Base-by-base conservation (phyloP, 208 protist species). In the Leishmania guyanensis region DNA sequence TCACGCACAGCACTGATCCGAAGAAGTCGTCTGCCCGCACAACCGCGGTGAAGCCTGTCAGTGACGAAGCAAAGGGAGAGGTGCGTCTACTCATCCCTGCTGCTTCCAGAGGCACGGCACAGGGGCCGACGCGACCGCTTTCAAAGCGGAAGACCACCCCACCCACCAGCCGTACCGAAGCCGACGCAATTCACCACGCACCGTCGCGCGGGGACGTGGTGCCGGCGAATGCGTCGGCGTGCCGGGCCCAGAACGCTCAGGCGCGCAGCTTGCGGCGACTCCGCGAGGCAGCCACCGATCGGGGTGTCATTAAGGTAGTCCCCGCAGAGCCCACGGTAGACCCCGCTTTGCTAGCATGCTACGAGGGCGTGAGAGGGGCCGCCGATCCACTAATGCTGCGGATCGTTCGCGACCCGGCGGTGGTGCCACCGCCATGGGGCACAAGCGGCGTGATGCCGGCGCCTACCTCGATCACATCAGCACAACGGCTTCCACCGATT, bases 331-430 rank as follows among this genome's bases (percentile, higher is more conserved):
- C 86, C 1, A 48, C 83, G 1, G 83, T 88, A 50, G 78, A 78
- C 54, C 54, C 82, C 6, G 75, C 84, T 46, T 75, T 90, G n/a
- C 56, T 88, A 17, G 86, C 81, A 0, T 66, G 86, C 39, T 92
- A 91, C 88, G 84, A 86, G 29, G 90, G 90, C 43, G 86, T 89
- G 69, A 86, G 79, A 65, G 81, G 84, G 56, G 83, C 90, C 22
- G 85, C 81, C 22, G 88, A 93, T 74, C 85, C 84, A 14, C 65
- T 88, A 48, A 79, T 89, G 75, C 79, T 89, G 83, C 84, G 81
- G 70, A 91, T 93, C 79, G 86, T 90, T 60, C 86, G 88, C 26
- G 88, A 89, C 60, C 90, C 90, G 3, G 69, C 29, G 6, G 56
- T 54, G 46, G 39, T 5, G 29, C 73, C 74, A 17, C 36, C 66